Percentiles rank a stretch among this genome's conserved stretches.
Evolutionary conservation across 371 early-diverging fungal genomes (phyloP).

Genomic region (Gilbertella persicaria): DNA sequence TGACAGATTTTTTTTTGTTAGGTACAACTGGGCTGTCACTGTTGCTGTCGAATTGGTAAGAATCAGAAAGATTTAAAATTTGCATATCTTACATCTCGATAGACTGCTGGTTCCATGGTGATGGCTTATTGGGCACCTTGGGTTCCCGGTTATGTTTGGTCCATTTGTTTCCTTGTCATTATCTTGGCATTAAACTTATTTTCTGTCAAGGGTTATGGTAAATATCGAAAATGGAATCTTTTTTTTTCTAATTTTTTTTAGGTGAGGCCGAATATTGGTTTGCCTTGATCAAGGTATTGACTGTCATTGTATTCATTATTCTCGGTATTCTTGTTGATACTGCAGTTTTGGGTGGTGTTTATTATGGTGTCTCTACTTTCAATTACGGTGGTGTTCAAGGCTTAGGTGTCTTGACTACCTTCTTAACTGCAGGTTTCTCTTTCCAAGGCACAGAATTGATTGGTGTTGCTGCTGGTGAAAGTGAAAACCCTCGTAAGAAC

Average conservation of each 20-base stretch:
- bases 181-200: conserved; percentile 56
- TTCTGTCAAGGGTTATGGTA: conserved; percentile 59
- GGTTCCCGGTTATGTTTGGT: conserved; percentile 56
- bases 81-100: conserved; percentile 1
- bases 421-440: conserved; percentile 84
- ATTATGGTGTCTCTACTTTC: conserved; percentile 33
- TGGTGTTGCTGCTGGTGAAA: conserved; percentile 78
- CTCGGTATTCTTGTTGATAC: conserved; percentile 62
- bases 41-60: conserved; percentile 70
- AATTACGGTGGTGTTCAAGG: conserved; percentile 36
- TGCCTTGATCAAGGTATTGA: conserved; percentile 64
- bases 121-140: conserved; percentile 74
- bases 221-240: background rate
- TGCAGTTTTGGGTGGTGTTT: conserved; percentile 50
- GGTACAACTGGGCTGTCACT: conserved; percentile 80
- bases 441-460: conserved; percentile 86
- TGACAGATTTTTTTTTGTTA: background rate
- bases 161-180: conserved; percentile 42
- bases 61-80: background rate
- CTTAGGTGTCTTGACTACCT: conserved; percentile 44
- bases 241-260: conserved; percentile 3
- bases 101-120: conserved; percentile 39
- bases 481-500: conserved; percentile 69
- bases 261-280: conserved; percentile 72
- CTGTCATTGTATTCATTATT: conserved; percentile 67